A percentile compares a stretch with the other conserved stretches of the same genome.
These are phyloP conservation scores for Adansonia gregorii DNA, from an alignment of 441 rosid species.

Conservation along the genomic window DNA sequence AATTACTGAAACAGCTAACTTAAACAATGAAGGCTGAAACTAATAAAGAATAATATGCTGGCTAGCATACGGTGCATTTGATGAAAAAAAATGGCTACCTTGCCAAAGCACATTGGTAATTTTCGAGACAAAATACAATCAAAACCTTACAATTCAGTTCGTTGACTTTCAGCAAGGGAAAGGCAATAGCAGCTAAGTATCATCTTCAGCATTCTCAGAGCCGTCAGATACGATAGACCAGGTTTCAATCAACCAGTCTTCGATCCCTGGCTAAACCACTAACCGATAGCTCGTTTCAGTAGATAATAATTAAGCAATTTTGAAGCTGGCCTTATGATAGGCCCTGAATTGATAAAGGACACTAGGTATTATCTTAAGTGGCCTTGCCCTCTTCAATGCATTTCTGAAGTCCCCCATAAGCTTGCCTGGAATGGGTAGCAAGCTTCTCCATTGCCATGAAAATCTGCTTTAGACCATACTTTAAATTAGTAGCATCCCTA, in stretches of 20 bases:
- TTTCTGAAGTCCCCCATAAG: constrained; percentile 37
- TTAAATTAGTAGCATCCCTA: constrained; percentile 28
- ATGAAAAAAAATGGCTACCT: background rate
- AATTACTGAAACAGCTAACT: background rate
- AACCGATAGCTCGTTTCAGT: background rate
- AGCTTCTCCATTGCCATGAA: constrained; percentile 49
- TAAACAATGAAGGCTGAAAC: background rate
- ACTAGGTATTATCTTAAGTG: constrained; percentile 6
- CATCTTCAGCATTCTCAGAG: background rate
- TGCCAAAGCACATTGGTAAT: constrained; percentile 4
- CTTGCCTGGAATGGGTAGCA: constrained; percentile 40
- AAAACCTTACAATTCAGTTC: background rate
- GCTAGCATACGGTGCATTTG: background rate
- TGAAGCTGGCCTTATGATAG: background rate
- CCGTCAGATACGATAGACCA: background rate
- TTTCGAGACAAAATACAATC: constrained; percentile 1
- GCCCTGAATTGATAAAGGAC: background rate
- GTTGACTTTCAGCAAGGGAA: background rate
- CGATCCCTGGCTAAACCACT: background rate
- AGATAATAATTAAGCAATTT: background rate
- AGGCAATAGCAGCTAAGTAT: background rate
- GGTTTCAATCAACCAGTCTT: background rate
- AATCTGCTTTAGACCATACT: constrained; percentile 35
- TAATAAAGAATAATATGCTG: constrained; percentile 11
- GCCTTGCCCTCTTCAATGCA: constrained; percentile 27